phyloP scores from a whole-genome alignment of 2,329 filamentous ascomycete species.

The Chrysosporium queenslandicum region DNA sequence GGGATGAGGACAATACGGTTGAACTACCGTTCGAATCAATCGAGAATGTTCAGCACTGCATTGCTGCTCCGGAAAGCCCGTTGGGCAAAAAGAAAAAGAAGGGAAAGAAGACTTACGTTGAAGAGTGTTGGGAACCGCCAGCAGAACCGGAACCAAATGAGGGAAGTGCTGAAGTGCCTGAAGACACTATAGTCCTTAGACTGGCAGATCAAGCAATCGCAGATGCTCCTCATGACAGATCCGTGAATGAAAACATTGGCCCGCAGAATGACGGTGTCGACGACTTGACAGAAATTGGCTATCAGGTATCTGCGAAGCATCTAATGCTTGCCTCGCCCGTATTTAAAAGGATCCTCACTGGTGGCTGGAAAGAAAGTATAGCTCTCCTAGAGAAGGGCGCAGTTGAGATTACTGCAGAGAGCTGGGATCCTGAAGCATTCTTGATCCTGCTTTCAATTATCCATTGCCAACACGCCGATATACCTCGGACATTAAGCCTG shows the following conservation, averaged over 20 bases:
- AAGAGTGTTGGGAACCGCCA: background rate
- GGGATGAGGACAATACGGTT: background rate
- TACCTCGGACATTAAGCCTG: constrained; percentile 15
- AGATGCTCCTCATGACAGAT: background rate
- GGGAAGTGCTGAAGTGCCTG: background rate
- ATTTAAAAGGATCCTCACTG: constrained; percentile 18
- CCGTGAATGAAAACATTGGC: background rate
- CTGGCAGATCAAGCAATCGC: too few relatives aligned
- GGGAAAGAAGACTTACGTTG: background rate
- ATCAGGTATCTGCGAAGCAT: constrained; percentile 23
- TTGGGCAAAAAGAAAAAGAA: background rate
- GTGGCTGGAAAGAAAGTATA: constrained; percentile 19
- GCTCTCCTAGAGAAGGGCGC: constrained; percentile 14
- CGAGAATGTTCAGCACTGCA: too few relatives aligned
- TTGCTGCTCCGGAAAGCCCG: background rate
- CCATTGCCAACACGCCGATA: constrained; percentile 17
- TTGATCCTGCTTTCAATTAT: constrained; percentile 21
- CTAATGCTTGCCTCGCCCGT: constrained; percentile 19
- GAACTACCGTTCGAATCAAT: background rate
- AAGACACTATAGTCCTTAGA: too few relatives aligned
- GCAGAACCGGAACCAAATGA: background rate
- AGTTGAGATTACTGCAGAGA: constrained; percentile 18
- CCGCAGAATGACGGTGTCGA: background rate
- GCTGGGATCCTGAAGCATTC: constrained; percentile 22
- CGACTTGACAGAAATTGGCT: constrained; percentile 6